Evolutionary conservation across 106 monocot species (phyloP).

Genomic region (Alisma plantagoaquatica): DNA sequence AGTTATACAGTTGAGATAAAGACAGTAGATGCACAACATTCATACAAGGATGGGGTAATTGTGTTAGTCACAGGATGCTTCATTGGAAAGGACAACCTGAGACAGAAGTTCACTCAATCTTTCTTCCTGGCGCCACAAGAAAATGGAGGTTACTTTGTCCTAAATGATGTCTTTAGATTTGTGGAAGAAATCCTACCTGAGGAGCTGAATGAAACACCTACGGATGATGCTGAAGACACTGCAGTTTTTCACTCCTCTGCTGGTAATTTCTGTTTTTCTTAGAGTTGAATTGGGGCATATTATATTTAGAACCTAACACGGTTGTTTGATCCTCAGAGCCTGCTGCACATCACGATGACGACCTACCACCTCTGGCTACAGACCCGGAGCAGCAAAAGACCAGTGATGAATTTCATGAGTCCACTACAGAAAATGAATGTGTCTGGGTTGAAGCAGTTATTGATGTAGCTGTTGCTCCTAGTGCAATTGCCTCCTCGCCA

Average conservation of each 20-base stretch:
- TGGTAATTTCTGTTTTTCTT: background rate
- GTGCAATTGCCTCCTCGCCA: background rate
- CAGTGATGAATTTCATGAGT: slow-evolving; percentile 4
- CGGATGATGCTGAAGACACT: background rate
- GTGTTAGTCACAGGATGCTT: slow-evolving; percentile 43
- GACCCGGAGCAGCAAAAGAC: slow-evolving; percentile 3
- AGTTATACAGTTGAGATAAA: slow-evolving; percentile 24
- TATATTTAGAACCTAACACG: background rate
- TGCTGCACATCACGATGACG: slow-evolving; percentile 2
- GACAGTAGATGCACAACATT: slow-evolving; percentile 33
- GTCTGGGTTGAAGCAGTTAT: slow-evolving; percentile 5
- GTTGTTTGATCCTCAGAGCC: slow-evolving; percentile 2
- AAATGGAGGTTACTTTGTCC: slow-evolving; percentile 57
- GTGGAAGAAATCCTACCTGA: slow-evolving; percentile 16
- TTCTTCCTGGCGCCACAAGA: slow-evolving; percentile 87
- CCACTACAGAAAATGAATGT: slow-evolving; percentile 2
- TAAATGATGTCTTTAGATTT: slow-evolving; percentile 62
- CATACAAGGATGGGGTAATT: slow-evolving; percentile 37
- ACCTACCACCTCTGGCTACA: background rate
- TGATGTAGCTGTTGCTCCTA: slow-evolving; percentile 2
- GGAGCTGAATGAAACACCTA: slow-evolving; percentile 9
- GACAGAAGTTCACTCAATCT: slow-evolving; percentile 48
- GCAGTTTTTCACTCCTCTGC: background rate
- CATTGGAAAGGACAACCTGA: slow-evolving; percentile 22
- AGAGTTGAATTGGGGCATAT: too few relatives aligned